Evolutionary conservation across 805 yeast genomes (phyloP).

Genomic region (Yamadazyma sp.): DNA sequence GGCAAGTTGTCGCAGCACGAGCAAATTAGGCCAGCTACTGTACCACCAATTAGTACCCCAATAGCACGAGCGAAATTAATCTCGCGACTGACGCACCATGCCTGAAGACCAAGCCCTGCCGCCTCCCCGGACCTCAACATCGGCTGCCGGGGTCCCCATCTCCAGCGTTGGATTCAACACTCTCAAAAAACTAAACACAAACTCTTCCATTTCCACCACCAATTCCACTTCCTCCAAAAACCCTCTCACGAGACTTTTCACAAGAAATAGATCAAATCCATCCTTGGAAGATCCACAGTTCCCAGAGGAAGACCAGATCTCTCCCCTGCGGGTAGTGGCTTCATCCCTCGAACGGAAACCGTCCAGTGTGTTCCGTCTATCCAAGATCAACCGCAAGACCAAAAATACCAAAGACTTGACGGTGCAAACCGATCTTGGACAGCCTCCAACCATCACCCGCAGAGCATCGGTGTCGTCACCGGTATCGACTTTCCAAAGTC

Average conservation of each 20-base stretch:
- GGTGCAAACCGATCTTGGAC: conserved; percentile 24
- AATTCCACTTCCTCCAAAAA: conserved; percentile 26
- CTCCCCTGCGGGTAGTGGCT: background rate
- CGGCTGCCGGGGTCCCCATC: conserved; percentile 19
- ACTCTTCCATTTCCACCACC: conserved; percentile 25
- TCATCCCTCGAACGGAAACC: conserved; percentile 14
- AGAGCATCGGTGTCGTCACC: conserved; percentile 31
- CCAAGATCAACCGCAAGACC: conserved; percentile 10
- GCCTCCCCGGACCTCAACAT: background rate
- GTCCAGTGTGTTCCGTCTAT: conserved; percentile 14
- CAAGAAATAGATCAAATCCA: conserved; percentile 27
- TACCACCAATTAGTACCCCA: too few relatives aligned
- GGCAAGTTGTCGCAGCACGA: too few relatives aligned
- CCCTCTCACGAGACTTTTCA: conserved; percentile 30
- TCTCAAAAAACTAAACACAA: conserved; percentile 30
- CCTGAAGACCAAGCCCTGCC: background rate
- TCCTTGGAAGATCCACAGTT: conserved; percentile 11
- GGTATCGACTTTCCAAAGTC: conserved; percentile 30
- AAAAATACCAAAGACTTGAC: conserved; percentile 24
- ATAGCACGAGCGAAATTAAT: too few relatives aligned
- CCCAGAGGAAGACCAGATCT: conserved; percentile 6
- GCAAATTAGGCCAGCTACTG: too few relatives aligned
- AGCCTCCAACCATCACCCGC: conserved; percentile 14
- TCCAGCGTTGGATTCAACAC: conserved; percentile 34
- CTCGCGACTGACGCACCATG: too few relatives aligned